A percentile compares a stretch with the other conserved stretches of the same genome.
phyloP scores from a whole-genome alignment of 2,329 filamentous ascomycete genomes.

The Aspergillus ustus region DNA sequence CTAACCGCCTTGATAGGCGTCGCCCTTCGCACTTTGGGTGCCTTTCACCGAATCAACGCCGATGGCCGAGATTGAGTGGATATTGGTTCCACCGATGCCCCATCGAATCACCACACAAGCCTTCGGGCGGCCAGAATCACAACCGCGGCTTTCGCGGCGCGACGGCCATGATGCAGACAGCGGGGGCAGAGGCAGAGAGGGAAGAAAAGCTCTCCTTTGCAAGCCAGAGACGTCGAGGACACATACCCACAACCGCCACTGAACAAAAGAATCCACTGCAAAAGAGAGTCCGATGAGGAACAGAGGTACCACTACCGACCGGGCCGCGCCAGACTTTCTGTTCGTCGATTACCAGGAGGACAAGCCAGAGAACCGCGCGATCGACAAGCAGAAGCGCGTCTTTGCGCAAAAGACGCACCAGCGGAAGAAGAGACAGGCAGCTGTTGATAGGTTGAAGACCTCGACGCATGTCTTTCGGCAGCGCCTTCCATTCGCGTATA shows the following conservation, averaged over 20 bases:
- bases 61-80: neutral
- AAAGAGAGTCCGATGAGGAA: neutral
- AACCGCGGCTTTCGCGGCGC: neutral
- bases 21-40: neutral
- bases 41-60: neutral
- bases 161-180: neutral
- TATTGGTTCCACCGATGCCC: neutral
- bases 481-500: constrained; percentile 1
- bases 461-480: neutral
- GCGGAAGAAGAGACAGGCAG: constrained; percentile 7
- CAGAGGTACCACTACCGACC: neutral
- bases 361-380: neutral
- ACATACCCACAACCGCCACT: neutral
- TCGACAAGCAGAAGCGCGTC: neutral
- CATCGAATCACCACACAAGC: neutral
- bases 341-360: constrained; percentile 3
- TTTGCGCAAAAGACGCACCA: constrained; percentile 7
- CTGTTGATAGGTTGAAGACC: constrained; percentile 5
- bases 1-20: neutral
- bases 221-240: neutral
- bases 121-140: neutral
- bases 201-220: neutral
- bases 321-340: neutral
- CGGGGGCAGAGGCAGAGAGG: neutral
- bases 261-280: neutral